These are phyloP conservation scores for Aphanomyces invadans DNA, from an alignment of 352 stramenopile species.

Conservation along the genomic window DNA sequence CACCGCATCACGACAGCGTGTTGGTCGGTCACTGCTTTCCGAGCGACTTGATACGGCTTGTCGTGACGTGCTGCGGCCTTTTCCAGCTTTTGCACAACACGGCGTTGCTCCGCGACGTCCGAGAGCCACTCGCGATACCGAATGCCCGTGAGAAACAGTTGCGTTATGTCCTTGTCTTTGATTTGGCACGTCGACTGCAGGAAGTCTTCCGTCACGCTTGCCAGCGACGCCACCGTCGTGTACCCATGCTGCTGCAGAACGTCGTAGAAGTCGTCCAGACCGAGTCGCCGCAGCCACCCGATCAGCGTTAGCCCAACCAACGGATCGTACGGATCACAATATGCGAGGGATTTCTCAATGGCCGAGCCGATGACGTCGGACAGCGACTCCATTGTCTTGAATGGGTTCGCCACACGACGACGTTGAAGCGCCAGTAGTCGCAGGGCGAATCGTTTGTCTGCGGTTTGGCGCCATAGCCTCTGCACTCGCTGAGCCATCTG, in stretches of 20 bases:
- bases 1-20: conserved; percentile 11
- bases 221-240: background rate
- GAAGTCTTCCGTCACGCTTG: background rate
- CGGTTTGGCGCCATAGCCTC: conserved; percentile 46
- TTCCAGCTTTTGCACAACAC: background rate
- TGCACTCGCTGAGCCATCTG: conserved; percentile 61
- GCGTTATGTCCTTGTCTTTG: conserved; percentile 5
- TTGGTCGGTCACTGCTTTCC: background rate
- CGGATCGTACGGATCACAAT: conserved; percentile 56
- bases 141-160: conserved; percentile 2
- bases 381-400: conserved; percentile 29
- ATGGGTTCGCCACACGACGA: conserved; percentile 48
- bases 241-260: conserved; percentile 1
- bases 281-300: conserved; percentile 53
- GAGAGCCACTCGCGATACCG: conserved; percentile 11
- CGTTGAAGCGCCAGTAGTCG: conserved; percentile 45
- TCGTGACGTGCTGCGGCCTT: background rate
- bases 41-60: background rate
- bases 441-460: conserved; percentile 38
- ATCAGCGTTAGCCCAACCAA: conserved; percentile 41
- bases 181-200: conserved; percentile 1
- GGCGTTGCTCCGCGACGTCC: background rate
- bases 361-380: conserved; percentile 35
- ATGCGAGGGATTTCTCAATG: conserved; percentile 25
- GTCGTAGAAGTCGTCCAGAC: conserved; percentile 40